phyloP scores from a whole-genome alignment of 495 filamentous ascomycete genomes.

The Podospora bellae-mahoneyi region DNA sequence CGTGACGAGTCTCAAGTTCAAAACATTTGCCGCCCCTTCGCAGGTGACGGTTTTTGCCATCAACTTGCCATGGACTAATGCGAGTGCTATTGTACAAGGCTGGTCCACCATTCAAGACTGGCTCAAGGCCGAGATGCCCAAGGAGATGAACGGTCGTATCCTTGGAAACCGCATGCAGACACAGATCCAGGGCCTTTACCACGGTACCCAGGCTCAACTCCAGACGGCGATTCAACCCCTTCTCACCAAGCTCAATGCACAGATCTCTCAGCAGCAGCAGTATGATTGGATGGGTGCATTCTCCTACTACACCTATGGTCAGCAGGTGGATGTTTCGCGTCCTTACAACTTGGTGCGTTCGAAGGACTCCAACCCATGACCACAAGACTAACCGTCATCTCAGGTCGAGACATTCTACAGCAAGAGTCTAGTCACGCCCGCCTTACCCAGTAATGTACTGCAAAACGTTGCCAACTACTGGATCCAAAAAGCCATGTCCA shows the following conservation, averaged over 20 bases:
- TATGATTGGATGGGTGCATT: slow-evolving; percentile 43
- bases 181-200: slow-evolving; percentile 43
- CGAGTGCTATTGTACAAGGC: slow-evolving; percentile 31
- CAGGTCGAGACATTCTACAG: slow-evolving; percentile 48
- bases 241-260: slow-evolving; percentile 33
- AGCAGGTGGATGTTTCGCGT: slow-evolving; percentile 40
- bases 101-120: slow-evolving; percentile 37
- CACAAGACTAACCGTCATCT: neutral
- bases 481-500: slow-evolving; percentile 36
- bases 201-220: slow-evolving; percentile 36
- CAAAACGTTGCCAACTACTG: slow-evolving; percentile 42
- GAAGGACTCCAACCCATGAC: neutral
- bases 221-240: slow-evolving; percentile 38
- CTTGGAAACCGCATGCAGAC: slow-evolving; percentile 40
- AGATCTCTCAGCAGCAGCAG: slow-evolving; percentile 35
- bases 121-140: slow-evolving; percentile 36
- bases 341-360: slow-evolving; percentile 41
- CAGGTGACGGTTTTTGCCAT: slow-evolving; percentile 41
- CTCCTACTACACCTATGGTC: slow-evolving; percentile 40
- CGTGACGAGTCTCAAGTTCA: slow-evolving; percentile 40
- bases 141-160: slow-evolving; percentile 45
- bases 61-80: slow-evolving; percentile 39
- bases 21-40: slow-evolving; percentile 43
- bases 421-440: slow-evolving; percentile 42
- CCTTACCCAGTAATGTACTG: slow-evolving; percentile 33